phyloP scores from a whole-genome alignment of 352 stramenopile genomes.

The Heterotrichella gracilis region DNA sequence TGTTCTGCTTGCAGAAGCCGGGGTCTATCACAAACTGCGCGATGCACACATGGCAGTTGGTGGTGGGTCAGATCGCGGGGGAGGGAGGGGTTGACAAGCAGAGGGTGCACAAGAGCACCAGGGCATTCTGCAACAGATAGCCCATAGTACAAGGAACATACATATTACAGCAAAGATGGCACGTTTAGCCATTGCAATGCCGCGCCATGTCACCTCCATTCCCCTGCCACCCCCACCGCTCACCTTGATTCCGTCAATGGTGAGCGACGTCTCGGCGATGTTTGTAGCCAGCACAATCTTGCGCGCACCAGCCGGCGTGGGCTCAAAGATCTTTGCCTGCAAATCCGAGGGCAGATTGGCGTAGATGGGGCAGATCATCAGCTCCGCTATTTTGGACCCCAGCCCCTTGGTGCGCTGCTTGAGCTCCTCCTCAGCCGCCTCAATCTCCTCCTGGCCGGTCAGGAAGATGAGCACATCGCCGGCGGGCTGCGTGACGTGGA shows the following conservation, averaged over 20 bases:
- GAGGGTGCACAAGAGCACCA: no score
- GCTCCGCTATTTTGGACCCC: slow-evolving; percentile 72
- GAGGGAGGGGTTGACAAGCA: no score
- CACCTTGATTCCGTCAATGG: slow-evolving; percentile 94
- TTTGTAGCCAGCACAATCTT: slow-evolving; percentile 98
- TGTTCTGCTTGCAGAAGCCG: slow-evolving; percentile 97
- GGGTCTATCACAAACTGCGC: slow-evolving; percentile 97
- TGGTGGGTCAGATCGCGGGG: no score
- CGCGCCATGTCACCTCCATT: no score
- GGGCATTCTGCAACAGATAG: no score
- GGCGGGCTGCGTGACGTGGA: slow-evolving; percentile 80
- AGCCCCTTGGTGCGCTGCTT: slow-evolving; percentile 54
- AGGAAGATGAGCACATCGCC: slow-evolving; percentile 97
- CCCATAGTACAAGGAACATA: no score
- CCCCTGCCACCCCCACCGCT: no score
- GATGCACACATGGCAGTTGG: no score
- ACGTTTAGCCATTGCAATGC: no score
- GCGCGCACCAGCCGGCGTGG: slow-evolving; percentile 56
- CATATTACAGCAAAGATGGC: no score
- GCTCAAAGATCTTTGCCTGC: slow-evolving; percentile 94
- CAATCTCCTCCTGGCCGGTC: slow-evolving; percentile 97
- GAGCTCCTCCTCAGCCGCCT: slow-evolving; percentile 73
- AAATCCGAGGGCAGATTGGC: slow-evolving; percentile 77
- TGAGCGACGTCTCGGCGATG: slow-evolving; percentile 94
- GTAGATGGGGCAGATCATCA: slow-evolving; percentile 95